These are phyloP conservation scores for Bertia moriformis DNA, from an alignment of 2,329 filamentous ascomycete species.

Conservation along the genomic window DNA sequence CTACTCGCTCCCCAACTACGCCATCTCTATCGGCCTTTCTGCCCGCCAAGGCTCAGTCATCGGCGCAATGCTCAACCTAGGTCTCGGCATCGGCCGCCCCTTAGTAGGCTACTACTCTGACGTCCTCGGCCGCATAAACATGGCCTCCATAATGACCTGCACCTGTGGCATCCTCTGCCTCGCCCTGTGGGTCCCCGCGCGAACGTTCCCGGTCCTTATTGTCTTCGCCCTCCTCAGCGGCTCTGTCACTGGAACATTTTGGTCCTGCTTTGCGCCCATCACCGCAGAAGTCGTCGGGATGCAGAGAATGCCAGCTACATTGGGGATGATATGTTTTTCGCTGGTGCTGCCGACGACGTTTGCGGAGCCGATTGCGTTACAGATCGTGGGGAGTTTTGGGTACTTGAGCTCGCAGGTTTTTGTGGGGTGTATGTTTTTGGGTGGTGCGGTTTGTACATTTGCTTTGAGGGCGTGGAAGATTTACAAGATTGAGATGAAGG, in stretches of 20 bases:
- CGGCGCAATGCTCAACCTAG: slow-evolving; percentile 41
- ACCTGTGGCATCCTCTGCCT: slow-evolving; percentile 41
- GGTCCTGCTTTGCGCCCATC: slow-evolving; percentile 40
- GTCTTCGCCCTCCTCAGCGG: slow-evolving; percentile 45
- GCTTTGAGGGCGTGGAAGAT: slow-evolving; percentile 47
- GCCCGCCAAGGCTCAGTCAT: slow-evolving; percentile 39
- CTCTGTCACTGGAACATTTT: slow-evolving; percentile 43
- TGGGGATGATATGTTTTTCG: not conserved
- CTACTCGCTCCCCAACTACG: slow-evolving; percentile 45
- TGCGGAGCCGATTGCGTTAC: slow-evolving; percentile 31
- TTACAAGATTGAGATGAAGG: slow-evolving; percentile 26
- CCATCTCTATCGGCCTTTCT: slow-evolving; percentile 35
- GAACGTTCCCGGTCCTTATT: slow-evolving; percentile 38
- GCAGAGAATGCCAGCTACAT: slow-evolving; percentile 32
- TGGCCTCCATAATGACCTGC: slow-evolving; percentile 38
- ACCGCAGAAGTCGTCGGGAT: slow-evolving; percentile 49
- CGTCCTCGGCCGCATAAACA: slow-evolving; percentile 44
- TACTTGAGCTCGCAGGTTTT: slow-evolving; percentile 47
- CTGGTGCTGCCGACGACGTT: slow-evolving; percentile 4
- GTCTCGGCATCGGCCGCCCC: slow-evolving; percentile 37
- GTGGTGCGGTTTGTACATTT: slow-evolving; percentile 33
- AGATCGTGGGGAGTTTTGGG: slow-evolving; percentile 27
- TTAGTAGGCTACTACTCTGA: slow-evolving; percentile 47
- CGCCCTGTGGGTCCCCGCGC: slow-evolving; percentile 45
- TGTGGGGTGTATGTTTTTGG: slow-evolving; percentile 46